These are phyloP conservation scores for Pancytospora philotis DNA, from an alignment of 371 early-diverging fungal genomes.

Conservation along the genomic window DNA sequence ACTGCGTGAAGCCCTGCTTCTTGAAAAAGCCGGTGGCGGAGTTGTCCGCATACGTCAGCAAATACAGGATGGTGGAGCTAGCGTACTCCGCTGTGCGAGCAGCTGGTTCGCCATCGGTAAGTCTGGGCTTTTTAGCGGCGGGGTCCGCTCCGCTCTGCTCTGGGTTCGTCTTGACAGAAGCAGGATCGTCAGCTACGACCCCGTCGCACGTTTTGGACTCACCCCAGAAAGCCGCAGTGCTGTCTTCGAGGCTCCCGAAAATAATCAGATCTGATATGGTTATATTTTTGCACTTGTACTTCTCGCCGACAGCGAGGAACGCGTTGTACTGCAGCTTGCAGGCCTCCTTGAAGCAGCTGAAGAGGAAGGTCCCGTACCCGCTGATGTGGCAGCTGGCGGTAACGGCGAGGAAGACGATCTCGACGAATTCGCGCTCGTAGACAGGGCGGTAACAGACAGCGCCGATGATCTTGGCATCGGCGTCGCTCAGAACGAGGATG, in stretches of 20 bases:
- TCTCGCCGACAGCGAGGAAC: background rate
- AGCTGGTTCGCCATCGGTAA: background rate
- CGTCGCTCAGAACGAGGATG: slow-evolving; percentile 33
- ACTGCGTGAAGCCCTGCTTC: slow-evolving; percentile 93
- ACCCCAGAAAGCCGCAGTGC: background rate
- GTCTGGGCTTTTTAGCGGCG: no score
- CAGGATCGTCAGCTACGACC: slow-evolving; percentile 1
- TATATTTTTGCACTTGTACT: slow-evolving; percentile 7
- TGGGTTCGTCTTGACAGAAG: background rate
- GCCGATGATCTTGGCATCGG: slow-evolving; percentile 66
- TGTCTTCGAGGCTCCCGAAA: background rate
- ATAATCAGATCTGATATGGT: background rate
- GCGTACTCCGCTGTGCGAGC: slow-evolving; percentile 3
- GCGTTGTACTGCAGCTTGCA: slow-evolving; percentile 41
- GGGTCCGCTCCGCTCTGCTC: no score
- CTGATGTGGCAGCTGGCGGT: slow-evolving; percentile 82
- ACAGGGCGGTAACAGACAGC: slow-evolving; percentile 90
- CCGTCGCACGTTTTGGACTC: background rate
- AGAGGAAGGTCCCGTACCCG: slow-evolving; percentile 61
- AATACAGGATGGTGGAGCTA: slow-evolving; percentile 65
- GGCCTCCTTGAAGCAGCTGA: slow-evolving; percentile 56
- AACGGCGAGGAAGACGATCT: slow-evolving; percentile 97
- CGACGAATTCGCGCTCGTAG: slow-evolving; percentile 74
- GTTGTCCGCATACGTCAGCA: slow-evolving; percentile 94
- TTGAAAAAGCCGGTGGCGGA: slow-evolving; percentile 96